These are phyloP conservation scores for Boletales sp. DNA, from an alignment of 768 basidiomycete genomes.

Conservation along the genomic window DNA sequence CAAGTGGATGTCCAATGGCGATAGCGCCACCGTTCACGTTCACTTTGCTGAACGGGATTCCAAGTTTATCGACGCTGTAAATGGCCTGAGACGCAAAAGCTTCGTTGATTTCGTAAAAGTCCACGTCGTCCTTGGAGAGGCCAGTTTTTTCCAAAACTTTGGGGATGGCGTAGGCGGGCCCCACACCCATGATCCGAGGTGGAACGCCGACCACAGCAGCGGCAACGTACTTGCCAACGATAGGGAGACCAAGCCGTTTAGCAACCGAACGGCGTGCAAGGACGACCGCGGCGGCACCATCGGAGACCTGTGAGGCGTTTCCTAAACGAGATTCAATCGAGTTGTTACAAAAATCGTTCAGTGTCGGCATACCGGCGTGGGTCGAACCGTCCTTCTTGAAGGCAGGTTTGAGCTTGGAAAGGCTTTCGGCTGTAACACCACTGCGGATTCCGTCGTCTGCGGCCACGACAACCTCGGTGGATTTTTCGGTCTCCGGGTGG, in stretches of 20 bases:
- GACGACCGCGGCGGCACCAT: slow-evolving; percentile 89
- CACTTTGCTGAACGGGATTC: slow-evolving; percentile 73
- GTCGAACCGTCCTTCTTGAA: slow-evolving; percentile 75
- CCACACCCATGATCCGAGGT: slow-evolving; percentile 87
- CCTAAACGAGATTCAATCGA: slow-evolving; percentile 31
- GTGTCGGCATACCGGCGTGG: slow-evolving; percentile 53
- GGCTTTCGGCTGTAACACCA: slow-evolving; percentile 74
- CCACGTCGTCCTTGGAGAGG: slow-evolving; percentile 65
- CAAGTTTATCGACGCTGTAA: slow-evolving; percentile 65
- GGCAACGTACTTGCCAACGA: slow-evolving; percentile 81
- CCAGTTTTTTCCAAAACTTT: slow-evolving; percentile 64
- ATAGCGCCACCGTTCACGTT: slow-evolving; percentile 89
- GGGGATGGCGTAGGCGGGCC: slow-evolving; percentile 87
- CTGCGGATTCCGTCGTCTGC: slow-evolving; percentile 83
- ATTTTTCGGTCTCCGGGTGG: slow-evolving; percentile 73
- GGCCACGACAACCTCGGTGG: slow-evolving; percentile 66
- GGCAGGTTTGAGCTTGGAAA: slow-evolving; percentile 82
- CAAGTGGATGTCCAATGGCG: slow-evolving; percentile 85
- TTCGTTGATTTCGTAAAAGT: slow-evolving; percentile 92
- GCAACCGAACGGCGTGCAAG: slow-evolving; percentile 79
- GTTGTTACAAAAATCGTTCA: slow-evolving; percentile 1
- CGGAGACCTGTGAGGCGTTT: slow-evolving; percentile 87
- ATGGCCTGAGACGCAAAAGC: slow-evolving; percentile 85
- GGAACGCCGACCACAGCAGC: slow-evolving; percentile 75
- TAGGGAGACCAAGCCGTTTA: slow-evolving; percentile 77